Base-by-base conservation (phyloP, 2,329 filamentous ascomycete genomes). In the Fusarium sp. region DNA sequence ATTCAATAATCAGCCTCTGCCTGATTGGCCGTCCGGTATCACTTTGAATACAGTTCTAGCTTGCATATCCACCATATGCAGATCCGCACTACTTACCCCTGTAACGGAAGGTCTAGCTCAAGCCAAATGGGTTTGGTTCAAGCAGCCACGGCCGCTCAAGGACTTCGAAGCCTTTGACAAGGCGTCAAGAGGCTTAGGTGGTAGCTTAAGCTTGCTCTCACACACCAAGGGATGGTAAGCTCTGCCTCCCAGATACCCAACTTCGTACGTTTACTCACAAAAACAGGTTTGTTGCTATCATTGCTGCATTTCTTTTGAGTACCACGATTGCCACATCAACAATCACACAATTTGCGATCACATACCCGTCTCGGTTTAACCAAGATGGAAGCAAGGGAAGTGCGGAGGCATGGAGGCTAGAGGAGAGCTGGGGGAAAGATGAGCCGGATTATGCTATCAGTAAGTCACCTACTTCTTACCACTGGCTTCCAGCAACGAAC, bases 101-200 rank as follows among this genome's bases (percentile, higher is more conserved):
- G 52, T 63, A 6, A 35, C 42, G 14, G 60, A 63, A 48, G 60
- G 52, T 16, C 41, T 63, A 21, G 60, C 52, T 42, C 60, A 63
- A 35, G 60, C 60, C n/a, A 62, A 62, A 21, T 62, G 52, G 60
- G 11, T 37, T 37, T 62, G 35, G 60, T 62, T 62, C 42, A 62
- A 58, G 35, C 38, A 58, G 52, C 60, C 60, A 39, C 51, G 60
- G 1, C 51, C 51, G 10, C 60, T 62, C 7, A 46, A 46, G 35
- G 60, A 62, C 16, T 62, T 62, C 1, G 41, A 62, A 19, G 51
- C 60, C 11, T 62, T 62, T 15, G 41, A 62, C 16, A 62, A 57
- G 18, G 51, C 60, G 8, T 62, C 60, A 23, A 57, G 60, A n/a
- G 60, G 59, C 15, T 4, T 61, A 12, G 49, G 59, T 2, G 59